Conservation (phyloP, 2,329 filamentous ascomycete genomes). For the Chaetothyriales sp. region DNA sequence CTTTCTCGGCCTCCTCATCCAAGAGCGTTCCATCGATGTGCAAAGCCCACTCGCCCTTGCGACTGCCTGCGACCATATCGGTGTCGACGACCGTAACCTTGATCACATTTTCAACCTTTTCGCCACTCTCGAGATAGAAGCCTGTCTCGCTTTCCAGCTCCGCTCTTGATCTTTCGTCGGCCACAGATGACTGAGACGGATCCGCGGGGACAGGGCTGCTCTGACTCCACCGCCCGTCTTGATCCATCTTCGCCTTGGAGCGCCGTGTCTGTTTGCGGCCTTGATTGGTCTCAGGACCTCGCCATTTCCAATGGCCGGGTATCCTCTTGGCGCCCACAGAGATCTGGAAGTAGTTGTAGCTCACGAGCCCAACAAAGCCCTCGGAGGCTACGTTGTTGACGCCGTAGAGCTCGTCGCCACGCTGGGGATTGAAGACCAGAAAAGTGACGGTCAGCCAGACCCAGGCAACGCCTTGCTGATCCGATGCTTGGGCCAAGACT, state of each 20-base stretch:
- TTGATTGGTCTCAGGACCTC: conserved; percentile 37
- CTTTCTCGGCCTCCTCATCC: conserved; percentile 48
- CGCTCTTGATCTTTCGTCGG: conserved; percentile 32
- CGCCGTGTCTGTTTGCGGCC: conserved; percentile 8
- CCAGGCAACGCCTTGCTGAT: conserved; percentile 76
- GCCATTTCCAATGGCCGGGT: conserved; percentile 67
- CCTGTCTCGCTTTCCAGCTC: conserved; percentile 32
- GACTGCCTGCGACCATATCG: conserved; percentile 53
- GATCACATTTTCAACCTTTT: conserved; percentile 54
- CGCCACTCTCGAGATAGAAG: conserved; percentile 59
- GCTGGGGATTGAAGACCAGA: conserved; percentile 61
- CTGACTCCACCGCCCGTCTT: conserved; percentile 21
- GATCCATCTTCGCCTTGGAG: conserved; percentile 22
- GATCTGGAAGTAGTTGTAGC: conserved; percentile 84
- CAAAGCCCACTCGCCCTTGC: conserved; percentile 54
- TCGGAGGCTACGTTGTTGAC: conserved; percentile 58
- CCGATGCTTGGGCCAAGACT: conserved; percentile 34
- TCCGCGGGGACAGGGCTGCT: conserved; percentile 14
- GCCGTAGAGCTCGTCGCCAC: conserved; percentile 61
- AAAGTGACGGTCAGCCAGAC: conserved; percentile 82
- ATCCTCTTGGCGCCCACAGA: conserved; percentile 64
- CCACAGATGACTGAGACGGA: conserved; percentile 8
- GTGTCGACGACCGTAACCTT: conserved; percentile 72
- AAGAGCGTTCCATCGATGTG: conserved; percentile 83
- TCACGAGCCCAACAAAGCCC: conserved; percentile 75